Conservation (phyloP, 164 flowering plant species). For the Aristolochia contorta region DNA sequence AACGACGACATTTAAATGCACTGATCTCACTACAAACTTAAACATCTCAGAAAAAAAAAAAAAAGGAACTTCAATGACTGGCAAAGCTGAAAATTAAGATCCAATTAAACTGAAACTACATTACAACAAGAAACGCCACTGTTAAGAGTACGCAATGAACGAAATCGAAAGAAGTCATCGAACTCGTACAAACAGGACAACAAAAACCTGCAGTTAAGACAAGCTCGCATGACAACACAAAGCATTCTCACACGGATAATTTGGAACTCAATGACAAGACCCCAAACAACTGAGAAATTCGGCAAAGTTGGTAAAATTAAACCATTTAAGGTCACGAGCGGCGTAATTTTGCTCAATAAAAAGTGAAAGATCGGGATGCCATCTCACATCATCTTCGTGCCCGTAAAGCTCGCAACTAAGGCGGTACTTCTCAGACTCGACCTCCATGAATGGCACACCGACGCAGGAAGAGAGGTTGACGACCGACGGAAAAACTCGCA, state of each 20-base stretch:
- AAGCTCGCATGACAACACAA: neutral
- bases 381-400: constrained; percentile 60
- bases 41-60: neutral
- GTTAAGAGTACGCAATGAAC: no score
- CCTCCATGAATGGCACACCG: constrained; percentile 28
- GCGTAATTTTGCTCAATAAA: neutral
- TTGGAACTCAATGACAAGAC: neutral
- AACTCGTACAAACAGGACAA: no score
- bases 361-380: neutral
- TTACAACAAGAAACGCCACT: no score
- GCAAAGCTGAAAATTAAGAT: neutral
- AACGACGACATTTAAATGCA: no score
- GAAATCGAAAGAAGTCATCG: no score
- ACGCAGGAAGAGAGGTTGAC: neutral
- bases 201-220: no score
- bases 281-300: neutral
- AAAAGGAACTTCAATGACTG: neutral
- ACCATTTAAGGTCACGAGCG: neutral
- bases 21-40: no score
- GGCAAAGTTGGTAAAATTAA: neutral
- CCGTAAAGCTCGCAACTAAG: constrained; percentile 55
- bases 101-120: no score
- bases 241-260: neutral
- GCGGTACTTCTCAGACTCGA: constrained; percentile 34
- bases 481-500: no score